These are phyloP conservation scores for Lachnellula hyalina DNA, from an alignment of 2,329 filamentous ascomycete species.

Conservation along the genomic window DNA sequence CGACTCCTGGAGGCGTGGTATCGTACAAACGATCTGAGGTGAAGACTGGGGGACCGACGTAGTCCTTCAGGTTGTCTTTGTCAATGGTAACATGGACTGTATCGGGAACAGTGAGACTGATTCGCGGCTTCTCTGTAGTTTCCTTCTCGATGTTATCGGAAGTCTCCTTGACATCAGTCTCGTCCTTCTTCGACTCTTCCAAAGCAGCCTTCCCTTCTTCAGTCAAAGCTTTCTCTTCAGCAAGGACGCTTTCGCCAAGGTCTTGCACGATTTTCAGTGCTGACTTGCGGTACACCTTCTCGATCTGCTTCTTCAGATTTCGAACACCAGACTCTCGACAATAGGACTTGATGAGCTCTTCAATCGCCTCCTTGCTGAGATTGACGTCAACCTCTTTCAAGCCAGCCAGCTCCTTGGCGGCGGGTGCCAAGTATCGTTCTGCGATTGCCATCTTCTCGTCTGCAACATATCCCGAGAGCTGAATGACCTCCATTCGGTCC, in stretches of 20 bases:
- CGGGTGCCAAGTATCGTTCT: slow-evolving; percentile 83
- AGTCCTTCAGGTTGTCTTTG: slow-evolving; percentile 90
- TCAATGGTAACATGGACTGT: slow-evolving; percentile 79
- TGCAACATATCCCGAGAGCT: slow-evolving; percentile 90
- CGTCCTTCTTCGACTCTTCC: slow-evolving; percentile 64
- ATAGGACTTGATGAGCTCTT: slow-evolving; percentile 97
- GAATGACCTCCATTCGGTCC: slow-evolving; percentile 96
- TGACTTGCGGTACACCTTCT: slow-evolving; percentile 97
- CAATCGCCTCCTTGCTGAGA: slow-evolving; percentile 81
- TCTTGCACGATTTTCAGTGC: slow-evolving; percentile 96
- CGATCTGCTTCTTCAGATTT: slow-evolving; percentile 98
- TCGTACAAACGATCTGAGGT: slow-evolving; percentile 95
- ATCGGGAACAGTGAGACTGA: slow-evolving; percentile 78
- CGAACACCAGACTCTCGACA: slow-evolving; percentile 95
- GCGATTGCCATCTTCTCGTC: slow-evolving; percentile 99
- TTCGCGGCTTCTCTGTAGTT: slow-evolving; percentile 61
- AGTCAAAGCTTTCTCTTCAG: slow-evolving; percentile 77
- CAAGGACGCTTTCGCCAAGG: slow-evolving; percentile 75
- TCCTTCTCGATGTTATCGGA: slow-evolving; percentile 48
- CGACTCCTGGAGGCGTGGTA: slow-evolving; percentile 84
- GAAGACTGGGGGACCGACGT: slow-evolving; percentile 92
- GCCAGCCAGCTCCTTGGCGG: slow-evolving; percentile 90
- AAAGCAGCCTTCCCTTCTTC: slow-evolving; percentile 77
- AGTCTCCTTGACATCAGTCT: slow-evolving; percentile 57
- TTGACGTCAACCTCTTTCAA: slow-evolving; percentile 85